Conservation (phyloP, 345 rosid genomes). For the Noccaea bulbosa region DNA sequence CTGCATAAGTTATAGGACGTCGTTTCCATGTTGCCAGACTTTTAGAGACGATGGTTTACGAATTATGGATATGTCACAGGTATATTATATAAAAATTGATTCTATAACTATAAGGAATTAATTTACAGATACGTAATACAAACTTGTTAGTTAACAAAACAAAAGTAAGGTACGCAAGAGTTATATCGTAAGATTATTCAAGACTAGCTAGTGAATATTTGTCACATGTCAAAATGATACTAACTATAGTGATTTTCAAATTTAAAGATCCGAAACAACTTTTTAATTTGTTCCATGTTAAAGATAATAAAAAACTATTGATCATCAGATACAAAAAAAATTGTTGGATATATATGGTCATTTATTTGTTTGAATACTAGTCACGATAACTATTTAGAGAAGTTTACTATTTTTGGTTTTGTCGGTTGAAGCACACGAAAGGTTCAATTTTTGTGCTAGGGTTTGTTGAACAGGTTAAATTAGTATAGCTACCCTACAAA, state of each 20-base stretch:
- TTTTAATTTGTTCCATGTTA: not conserved
- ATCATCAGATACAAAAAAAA: not conserved
- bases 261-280: not conserved
- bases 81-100: not conserved
- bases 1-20: no score
- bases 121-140: no score
- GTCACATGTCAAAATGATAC: not conserved
- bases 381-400: constrained; percentile 17
- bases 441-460: constrained; percentile 7
- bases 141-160: not conserved
- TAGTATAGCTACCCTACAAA: constrained; percentile 37
- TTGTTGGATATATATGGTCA: not conserved
- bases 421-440: constrained; percentile 37
- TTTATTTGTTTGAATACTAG: constrained; percentile 16
- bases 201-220: not conserved
- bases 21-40: no score
- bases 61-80: not conserved
- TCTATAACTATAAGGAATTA: not conserved
- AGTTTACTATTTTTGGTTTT: constrained; percentile 44
- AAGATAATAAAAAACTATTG: not conserved
- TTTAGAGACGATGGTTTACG: not conserved
- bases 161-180: not conserved
- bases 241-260: not conserved
- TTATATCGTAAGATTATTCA: not conserved
- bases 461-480: constrained; percentile 31